These are phyloP conservation scores for Candida odintsovae DNA, from an alignment of 805 yeast genomes.

Conservation along the genomic window DNA sequence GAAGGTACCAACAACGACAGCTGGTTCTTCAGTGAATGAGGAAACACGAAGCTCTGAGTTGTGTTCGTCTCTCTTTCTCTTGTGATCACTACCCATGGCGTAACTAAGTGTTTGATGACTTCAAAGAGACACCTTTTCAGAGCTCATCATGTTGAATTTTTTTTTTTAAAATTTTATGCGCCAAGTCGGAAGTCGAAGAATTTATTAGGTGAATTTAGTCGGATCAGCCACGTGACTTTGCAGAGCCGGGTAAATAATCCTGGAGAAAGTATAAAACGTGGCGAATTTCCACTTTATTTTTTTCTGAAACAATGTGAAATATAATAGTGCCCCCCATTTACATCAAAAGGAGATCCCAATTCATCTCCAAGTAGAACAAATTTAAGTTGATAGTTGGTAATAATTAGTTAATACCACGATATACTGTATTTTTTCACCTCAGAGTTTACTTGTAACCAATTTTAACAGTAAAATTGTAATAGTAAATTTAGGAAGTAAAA, in stretches of 20 bases:
- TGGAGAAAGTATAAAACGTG: background rate
- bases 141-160: background rate
- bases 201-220: background rate
- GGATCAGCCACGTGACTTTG: background rate
- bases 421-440: background rate
- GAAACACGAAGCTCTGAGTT: slow-evolving; percentile 34
- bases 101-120: background rate
- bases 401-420: background rate
- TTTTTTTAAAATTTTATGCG: background rate
- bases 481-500: background rate
- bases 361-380: background rate
- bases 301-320: too few species aligned
- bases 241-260: background rate
- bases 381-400: background rate
- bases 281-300: background rate
- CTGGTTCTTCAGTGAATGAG: slow-evolving; percentile 34
- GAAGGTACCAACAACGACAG: slow-evolving; percentile 60
- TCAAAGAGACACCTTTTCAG: background rate
- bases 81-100: slow-evolving; percentile 8
- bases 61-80: slow-evolving; percentile 32
- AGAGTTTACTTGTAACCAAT: background rate
- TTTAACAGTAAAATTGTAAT: slow-evolving; percentile 1
- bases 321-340: too few species aligned
- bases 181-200: background rate
- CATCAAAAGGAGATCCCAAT: background rate